A percentile compares a stretch with the other conserved stretches of the same genome.
These are phyloP conservation scores for Paraglomus occultum DNA, from an alignment of 192 early-diverging fungal genomes.

Conservation along the genomic window DNA sequence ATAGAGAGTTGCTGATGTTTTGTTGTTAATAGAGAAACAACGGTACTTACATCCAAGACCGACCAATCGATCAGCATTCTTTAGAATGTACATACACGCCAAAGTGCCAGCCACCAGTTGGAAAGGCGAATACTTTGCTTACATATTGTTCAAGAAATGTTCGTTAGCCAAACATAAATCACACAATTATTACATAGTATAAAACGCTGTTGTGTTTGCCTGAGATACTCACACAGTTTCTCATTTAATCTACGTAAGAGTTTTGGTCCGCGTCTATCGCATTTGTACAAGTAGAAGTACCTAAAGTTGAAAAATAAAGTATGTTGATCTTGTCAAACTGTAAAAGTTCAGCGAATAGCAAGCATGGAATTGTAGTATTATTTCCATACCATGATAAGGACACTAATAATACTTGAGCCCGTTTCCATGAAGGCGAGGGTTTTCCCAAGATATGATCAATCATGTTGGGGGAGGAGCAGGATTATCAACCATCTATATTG, in stretches of 20 bases:
- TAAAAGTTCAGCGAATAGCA: conserved; percentile 8
- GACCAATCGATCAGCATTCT: conserved; percentile 67
- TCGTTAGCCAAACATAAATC: neutral
- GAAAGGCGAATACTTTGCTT: conserved; percentile 62
- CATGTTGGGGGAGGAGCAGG: conserved; percentile 53
- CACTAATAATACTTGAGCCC: conserved; percentile 68
- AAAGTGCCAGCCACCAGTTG: conserved; percentile 69
- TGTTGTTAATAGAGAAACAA: neutral
- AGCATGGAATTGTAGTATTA: neutral
- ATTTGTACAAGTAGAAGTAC: conserved; percentile 20
- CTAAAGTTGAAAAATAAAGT: neutral
- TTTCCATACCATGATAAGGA: conserved; percentile 44
- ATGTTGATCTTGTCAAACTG: neutral
- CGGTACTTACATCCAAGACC: conserved; percentile 62
- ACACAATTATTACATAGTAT: neutral
- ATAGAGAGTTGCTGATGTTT: neutral
- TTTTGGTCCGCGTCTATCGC: conserved; percentile 29
- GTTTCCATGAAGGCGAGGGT: conserved; percentile 85
- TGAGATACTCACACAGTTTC: conserved; percentile 27
- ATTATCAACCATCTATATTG: too few species aligned
- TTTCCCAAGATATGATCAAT: conserved; percentile 89
- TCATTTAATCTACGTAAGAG: conserved; percentile 33
- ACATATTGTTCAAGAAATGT: neutral
- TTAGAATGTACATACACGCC: conserved; percentile 60
- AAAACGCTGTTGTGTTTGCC: neutral